Conservation (phyloP, 257 asterid species). For the Lycium barbarum region DNA sequence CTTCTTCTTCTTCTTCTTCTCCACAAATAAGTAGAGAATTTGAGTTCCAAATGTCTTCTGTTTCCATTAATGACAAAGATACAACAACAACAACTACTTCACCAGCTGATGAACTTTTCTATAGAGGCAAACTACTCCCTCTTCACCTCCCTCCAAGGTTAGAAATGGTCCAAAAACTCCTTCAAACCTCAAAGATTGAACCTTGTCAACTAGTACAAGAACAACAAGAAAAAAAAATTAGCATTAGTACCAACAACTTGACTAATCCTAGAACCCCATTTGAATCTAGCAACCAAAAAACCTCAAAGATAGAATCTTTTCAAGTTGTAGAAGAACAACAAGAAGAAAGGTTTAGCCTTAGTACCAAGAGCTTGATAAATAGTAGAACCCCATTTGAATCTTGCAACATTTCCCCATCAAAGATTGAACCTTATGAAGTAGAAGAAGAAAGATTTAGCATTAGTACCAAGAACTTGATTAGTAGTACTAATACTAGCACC, state of each 20-base stretch:
- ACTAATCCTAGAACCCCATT: not conserved
- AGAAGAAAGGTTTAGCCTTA: slow-evolving; percentile 4
- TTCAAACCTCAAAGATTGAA: slow-evolving; percentile 30
- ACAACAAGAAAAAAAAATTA: not conserved
- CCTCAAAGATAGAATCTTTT: slow-evolving; percentile 34
- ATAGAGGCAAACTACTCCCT: slow-evolving; percentile 89
- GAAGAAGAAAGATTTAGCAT: slow-evolving; percentile 21
- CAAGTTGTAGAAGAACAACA: slow-evolving; percentile 17
- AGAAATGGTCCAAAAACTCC: slow-evolving; percentile 63
- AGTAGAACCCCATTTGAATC: not conserved
- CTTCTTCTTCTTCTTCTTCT: slow-evolving; percentile 38
- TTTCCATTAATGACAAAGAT: slow-evolving; percentile 38
- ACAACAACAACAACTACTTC: slow-evolving; percentile 41
- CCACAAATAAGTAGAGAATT: slow-evolving; percentile 52
- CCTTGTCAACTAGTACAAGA: not conserved
- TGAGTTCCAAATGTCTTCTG: slow-evolving; percentile 72
- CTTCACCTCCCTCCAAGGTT: slow-evolving; percentile 76
- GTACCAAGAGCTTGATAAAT: slow-evolving; percentile 24
- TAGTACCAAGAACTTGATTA: slow-evolving; percentile 21
- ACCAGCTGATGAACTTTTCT: slow-evolving; percentile 90
- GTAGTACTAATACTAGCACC: slow-evolving; percentile 39
- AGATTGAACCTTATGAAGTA: slow-evolving; percentile 31
- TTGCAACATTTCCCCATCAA: slow-evolving; percentile 27
- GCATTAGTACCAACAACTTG: slow-evolving; percentile 11
- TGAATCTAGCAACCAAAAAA: slow-evolving; percentile 31